Base-by-base conservation (phyloP, 1,284 basidiomycete species). In the Phellopilus nigrolimitatus region DNA sequence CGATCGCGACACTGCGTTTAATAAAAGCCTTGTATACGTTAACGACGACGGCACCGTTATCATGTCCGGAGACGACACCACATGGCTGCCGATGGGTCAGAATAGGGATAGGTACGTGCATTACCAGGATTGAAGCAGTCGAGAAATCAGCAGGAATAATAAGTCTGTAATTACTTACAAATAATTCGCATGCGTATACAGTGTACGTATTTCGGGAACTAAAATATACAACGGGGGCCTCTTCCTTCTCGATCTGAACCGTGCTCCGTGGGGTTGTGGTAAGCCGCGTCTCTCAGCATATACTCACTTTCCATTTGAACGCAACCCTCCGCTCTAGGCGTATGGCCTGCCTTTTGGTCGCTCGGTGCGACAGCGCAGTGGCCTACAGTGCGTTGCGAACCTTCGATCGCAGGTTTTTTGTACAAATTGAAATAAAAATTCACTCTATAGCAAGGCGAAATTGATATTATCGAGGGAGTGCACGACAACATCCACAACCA, bases 401-500 rank as follows among this genome's bases (percentile, higher is more conserved):
- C 21, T 36, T 39, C 48, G 44, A 28, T 12, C 54, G 25, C 22
- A 24, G 12, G 15, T 28, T 5, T 19, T 4, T 22, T 28, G 21
- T 39, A 17, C 30, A 27, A 31, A 40, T 9, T 12, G 30, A 25
- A 21, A 33, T 9, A 52, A 22, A 28, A 51, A 46, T 53, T 52
- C 43, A 36, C 15, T 21, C 36, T 31, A 15, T 56, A 85, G 81
- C 69, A 71, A 4, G 88, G 88, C 4, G 88, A 91, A 68, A 87
- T 91, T 33, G 88, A 91, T 66, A 84, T 91, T 47, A 75, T 90
- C 17, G 86, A 90, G 68, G 83, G 85, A 6, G 84, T 88, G 3
- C 83, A 88, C 60, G 80, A 84, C 56, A 85, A 85, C 60, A 70
- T 80, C 60, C 81, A 85, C 59, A 89, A 90, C 59, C 85, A 88